Evolutionary conservation across 2,329 filamentous ascomycete species (phyloP).

Genomic region (Rhexocercosporidium sp.): DNA sequence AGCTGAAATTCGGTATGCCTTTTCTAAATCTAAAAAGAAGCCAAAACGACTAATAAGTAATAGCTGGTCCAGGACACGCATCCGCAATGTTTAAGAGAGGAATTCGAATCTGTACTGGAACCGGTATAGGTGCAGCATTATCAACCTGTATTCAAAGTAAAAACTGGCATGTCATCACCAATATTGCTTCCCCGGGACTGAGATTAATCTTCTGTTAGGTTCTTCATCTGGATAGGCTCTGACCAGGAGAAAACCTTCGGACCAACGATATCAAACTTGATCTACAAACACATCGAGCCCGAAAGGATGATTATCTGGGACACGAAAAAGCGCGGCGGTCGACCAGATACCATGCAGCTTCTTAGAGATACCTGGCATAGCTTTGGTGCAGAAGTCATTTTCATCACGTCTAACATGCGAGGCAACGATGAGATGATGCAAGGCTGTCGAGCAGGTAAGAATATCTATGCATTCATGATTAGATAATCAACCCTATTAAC

Average conservation of each 20-base stretch:
- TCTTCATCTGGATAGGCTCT: constrained; percentile 50
- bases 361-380: constrained; percentile 47
- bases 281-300: constrained; percentile 48
- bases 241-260: constrained; percentile 50
- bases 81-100: constrained; percentile 50
- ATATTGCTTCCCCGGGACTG: neutral
- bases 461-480: no score
- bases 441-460: constrained; percentile 45
- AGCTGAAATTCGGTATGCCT: constrained; percentile 48
- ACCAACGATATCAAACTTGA: constrained; percentile 46
- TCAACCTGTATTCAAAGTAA: constrained; percentile 49
- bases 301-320: constrained; percentile 51
- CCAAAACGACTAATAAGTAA: constrained; percentile 23
- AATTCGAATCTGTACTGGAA: constrained; percentile 49
- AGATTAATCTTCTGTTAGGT: constrained; percentile 38
- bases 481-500: no score
- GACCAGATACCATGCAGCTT: constrained; percentile 46
- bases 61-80: constrained; percentile 49
- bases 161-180: constrained; percentile 40
- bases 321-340: constrained; percentile 48
- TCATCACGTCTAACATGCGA: constrained; percentile 49
- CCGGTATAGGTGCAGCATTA: constrained; percentile 48
- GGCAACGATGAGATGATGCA: constrained; percentile 52
- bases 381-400: constrained; percentile 50
- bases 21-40: neutral